Base-by-base conservation (phyloP, 805 yeast species). In the Ascoidea asiatica region DNA sequence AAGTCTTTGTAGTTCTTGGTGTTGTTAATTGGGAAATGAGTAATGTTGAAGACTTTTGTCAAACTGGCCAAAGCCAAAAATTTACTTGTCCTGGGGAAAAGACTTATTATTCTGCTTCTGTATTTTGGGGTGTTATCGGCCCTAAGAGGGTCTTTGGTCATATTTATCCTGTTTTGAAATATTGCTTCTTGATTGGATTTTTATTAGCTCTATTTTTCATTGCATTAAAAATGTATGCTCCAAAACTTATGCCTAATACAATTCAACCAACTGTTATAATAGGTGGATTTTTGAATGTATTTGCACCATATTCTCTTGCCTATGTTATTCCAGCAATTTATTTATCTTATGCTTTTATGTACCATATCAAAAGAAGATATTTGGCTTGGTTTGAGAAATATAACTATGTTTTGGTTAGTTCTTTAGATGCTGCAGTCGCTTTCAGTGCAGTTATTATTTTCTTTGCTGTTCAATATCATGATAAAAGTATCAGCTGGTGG, bases 361-460 rank as follows among this genome's bases (percentile, higher is more conserved):
- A 69, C 54, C 58, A 63, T 50, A 60, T 77, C 52, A 69, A 72
- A 51, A 61, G 65, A 47, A 62, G 66, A 52, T 72, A 72, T 56
- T 55, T 69, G 41, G 57, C 66, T 19, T 72, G 82, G 83, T 81
- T 83, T 66, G 62, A 61, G 40, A 66, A 66, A 58, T 71, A 67
- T 56, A 66, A 60, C 54, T 71, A 66, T 49, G 67, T 79, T 19
- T 58, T 80, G 43, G 65, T 79, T 20, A 71, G 80, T 43, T 81
- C 75, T 1, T 60, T 79, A 21, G 60, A 70, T 6, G 75, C 82
- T 1, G 85, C 83, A n/a, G 72, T 77, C 18, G 84, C 83, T 2
- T 67, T 78, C 49, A 64, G 78, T 46, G 77, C 75, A 1, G 61
- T 77, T 40, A 59, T 79, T 4, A 48, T 61, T 15, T 80, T 80